phyloP scores from a whole-genome alignment of 805 yeast species.

The Tetrapisispora namnaoensis region DNA sequence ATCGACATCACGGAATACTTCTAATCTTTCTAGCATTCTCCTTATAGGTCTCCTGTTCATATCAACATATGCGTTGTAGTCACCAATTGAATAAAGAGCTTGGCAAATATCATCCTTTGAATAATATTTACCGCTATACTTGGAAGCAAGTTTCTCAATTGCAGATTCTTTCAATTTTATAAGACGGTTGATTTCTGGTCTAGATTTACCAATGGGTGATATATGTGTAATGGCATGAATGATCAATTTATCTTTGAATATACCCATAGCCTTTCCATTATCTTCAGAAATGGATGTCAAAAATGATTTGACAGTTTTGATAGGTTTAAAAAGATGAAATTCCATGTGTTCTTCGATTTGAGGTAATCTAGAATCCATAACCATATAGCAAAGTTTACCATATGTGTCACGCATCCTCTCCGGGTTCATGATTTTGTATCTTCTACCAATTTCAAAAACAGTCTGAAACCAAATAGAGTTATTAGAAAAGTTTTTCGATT shows the following conservation, averaged over 20 bases:
- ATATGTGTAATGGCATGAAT: slow-evolving; percentile 62
- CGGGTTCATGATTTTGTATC: slow-evolving; percentile 79
- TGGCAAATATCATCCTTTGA: slow-evolving; percentile 58
- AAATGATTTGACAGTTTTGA: slow-evolving; percentile 47
- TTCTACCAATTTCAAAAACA: slow-evolving; percentile 67
- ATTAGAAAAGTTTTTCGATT: slow-evolving; percentile 56
- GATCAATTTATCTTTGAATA: slow-evolving; percentile 51
- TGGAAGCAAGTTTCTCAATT: slow-evolving; percentile 47
- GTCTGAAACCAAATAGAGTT: slow-evolving; percentile 65
- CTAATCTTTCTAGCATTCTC: slow-evolving; percentile 47
- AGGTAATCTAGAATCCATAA: slow-evolving; percentile 72
- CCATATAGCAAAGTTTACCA: slow-evolving; percentile 74
- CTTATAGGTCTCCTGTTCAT: slow-evolving; percentile 60
- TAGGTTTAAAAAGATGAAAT: slow-evolving; percentile 65
- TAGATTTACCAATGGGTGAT: slow-evolving; percentile 45
- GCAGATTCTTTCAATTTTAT: slow-evolving; percentile 62
- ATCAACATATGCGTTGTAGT: slow-evolving; percentile 61
- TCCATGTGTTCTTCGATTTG: slow-evolving; percentile 64
- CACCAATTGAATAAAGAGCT: slow-evolving; percentile 68
- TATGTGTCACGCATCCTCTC: slow-evolving; percentile 70
- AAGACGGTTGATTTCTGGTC: slow-evolving; percentile 45
- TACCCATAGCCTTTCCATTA: slow-evolving; percentile 27
- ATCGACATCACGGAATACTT: slow-evolving; percentile 38
- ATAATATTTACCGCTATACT: slow-evolving; percentile 36
- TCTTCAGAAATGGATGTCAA: slow-evolving; percentile 35